phyloP scores from a whole-genome alignment of 176 grass and related monocot genomes.

The Eragrostis curvula region DNA sequence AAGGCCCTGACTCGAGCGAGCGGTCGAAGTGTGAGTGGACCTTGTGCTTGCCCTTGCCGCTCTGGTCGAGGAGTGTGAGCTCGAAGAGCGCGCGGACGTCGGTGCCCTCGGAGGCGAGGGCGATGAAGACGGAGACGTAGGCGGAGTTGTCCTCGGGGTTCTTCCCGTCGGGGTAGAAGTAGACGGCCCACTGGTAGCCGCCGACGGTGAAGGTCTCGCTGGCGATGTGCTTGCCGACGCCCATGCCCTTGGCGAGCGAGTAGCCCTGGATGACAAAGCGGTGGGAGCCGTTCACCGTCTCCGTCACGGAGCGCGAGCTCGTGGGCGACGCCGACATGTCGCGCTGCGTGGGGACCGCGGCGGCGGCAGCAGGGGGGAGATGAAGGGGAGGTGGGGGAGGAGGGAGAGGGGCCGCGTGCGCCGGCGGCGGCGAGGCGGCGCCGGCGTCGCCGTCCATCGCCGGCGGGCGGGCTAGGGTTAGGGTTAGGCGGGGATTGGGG shows the following conservation, averaged over 20 bases:
- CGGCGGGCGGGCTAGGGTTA: conserved; percentile 41
- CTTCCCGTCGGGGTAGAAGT: conserved; percentile 86
- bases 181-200: conserved; percentile 73
- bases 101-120: conserved; percentile 67
- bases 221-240: conserved; percentile 68
- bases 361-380: background rate
- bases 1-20: conserved; percentile 75
- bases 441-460: conserved; percentile 53
- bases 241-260: conserved; percentile 73
- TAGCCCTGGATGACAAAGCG: conserved; percentile 71
- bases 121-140: conserved; percentile 75
- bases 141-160: conserved; percentile 68
- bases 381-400: background rate
- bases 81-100: conserved; percentile 76
- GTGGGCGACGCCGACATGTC: conserved; percentile 76
- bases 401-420: background rate
- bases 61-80: conserved; percentile 78
- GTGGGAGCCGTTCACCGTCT: conserved; percentile 78
- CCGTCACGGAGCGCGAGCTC: conserved; percentile 82
- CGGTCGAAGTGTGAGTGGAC: conserved; percentile 89
- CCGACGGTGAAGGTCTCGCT: conserved; percentile 64
- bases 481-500: conserved; percentile 36
- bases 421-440: conserved; percentile 36
- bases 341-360: conserved; percentile 12
- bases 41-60: conserved; percentile 86